These are phyloP conservation scores for Sordaria brevicollis DNA, from an alignment of 495 filamentous ascomycete genomes.

Conservation along the genomic window DNA sequence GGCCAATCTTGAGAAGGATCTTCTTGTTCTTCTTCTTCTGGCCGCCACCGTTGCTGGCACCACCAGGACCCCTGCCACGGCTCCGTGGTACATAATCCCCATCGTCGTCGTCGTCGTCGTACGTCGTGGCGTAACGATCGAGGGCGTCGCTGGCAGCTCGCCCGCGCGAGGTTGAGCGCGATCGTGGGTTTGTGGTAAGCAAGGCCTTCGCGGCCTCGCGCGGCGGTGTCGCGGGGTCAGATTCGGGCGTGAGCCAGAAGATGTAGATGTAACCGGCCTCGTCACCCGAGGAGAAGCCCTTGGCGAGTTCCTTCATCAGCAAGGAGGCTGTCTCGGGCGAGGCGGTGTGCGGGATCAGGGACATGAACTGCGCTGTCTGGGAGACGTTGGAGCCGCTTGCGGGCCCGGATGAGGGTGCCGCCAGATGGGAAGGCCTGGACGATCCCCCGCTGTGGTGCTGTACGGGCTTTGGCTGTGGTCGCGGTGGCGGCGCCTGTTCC, in stretches of 20 bases:
- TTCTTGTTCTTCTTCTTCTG: conserved; percentile 26
- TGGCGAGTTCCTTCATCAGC: conserved; percentile 66
- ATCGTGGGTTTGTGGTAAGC: conserved; percentile 34
- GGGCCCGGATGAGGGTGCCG: conserved; percentile 9
- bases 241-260: conserved; percentile 73
- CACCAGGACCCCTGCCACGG: conserved; percentile 5
- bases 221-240: conserved; percentile 38
- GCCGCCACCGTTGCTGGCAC: conserved; percentile 1
- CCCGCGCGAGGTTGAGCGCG: conserved; percentile 28
- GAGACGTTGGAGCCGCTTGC: conserved; percentile 16
- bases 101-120: conserved; percentile 13
- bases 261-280: conserved; percentile 96
- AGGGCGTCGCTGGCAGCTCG: conserved; percentile 59
- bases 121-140: conserved; percentile 36
- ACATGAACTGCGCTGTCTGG: conserved; percentile 45
- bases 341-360: conserved; percentile 54
- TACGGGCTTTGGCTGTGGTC: conserved; percentile 30
- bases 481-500: conserved; percentile 23
- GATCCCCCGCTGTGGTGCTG: conserved; percentile 26
- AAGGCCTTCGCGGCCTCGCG: conserved; percentile 49
- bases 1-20: conserved; percentile 85
- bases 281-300: conserved; percentile 67
- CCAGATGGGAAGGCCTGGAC: conserved; percentile 9
- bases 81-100: not conserved
- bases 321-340: conserved; percentile 54